A percentile compares a stretch with the other conserved stretches of the same genome.
phyloP scores from a whole-genome alignment of 2,329 filamentous ascomycete species.

The Chalaropsis thielavioides region DNA sequence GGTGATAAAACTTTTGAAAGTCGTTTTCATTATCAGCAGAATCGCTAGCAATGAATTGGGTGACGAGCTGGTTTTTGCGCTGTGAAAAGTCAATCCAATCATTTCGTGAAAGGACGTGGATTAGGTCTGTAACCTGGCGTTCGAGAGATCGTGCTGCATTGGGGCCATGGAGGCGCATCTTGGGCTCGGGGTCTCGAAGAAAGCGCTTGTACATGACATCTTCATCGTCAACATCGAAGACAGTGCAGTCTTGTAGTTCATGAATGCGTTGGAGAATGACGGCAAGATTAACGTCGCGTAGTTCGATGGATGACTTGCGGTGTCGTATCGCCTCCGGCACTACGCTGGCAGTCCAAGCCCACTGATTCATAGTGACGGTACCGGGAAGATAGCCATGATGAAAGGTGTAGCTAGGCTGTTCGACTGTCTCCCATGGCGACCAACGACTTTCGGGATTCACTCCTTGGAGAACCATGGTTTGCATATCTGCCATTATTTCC shows the following conservation, averaged over 20 bases:
- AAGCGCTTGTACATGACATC: constrained; percentile 47
- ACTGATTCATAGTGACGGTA: constrained; percentile 58
- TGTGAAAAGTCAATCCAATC: constrained; percentile 62
- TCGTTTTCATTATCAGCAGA: constrained; percentile 39
- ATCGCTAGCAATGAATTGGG: constrained; percentile 54
- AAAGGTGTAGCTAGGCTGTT: constrained; percentile 59
- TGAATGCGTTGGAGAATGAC: constrained; percentile 45
- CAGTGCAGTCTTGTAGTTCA: constrained; percentile 36
- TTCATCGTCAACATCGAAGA: constrained; percentile 38
- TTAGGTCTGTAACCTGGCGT: constrained; percentile 57
- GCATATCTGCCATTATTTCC: constrained; percentile 40
- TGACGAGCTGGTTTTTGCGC: constrained; percentile 56
- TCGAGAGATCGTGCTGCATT: constrained; percentile 51
- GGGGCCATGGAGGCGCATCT: constrained; percentile 28
- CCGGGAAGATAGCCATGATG: constrained; percentile 51
- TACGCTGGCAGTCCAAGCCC: constrained; percentile 44
- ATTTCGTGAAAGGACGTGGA: constrained; percentile 51
- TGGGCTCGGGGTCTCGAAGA: constrained; percentile 51
- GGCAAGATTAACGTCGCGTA: constrained; percentile 45
- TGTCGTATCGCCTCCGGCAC: constrained; percentile 42
- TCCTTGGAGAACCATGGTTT: constrained; percentile 38
- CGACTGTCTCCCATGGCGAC: constrained; percentile 54
- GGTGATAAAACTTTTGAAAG: constrained; percentile 58
- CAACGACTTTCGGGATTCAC: constrained; percentile 23
- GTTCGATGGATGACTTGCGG: constrained; percentile 41